Conservation (phyloP, 495 filamentous ascomycete species). For the Astrothelium macrocarpum region DNA sequence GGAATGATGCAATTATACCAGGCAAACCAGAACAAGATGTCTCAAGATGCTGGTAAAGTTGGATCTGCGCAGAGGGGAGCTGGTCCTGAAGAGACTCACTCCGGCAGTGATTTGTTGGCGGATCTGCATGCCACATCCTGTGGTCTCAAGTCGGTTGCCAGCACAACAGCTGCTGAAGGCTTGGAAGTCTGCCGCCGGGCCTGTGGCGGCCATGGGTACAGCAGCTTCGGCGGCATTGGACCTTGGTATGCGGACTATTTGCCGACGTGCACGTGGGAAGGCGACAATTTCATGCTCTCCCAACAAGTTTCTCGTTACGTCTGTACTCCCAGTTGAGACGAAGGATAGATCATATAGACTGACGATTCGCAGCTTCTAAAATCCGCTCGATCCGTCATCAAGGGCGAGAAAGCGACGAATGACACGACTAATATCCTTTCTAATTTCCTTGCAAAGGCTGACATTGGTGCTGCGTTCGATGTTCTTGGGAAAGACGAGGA, state of each 20-base stretch:
- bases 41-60: constrained; percentile 30
- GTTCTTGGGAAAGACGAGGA: constrained; percentile 52
- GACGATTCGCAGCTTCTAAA: constrained; percentile 40
- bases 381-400: constrained; percentile 52
- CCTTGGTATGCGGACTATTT: constrained; percentile 59
- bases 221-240: constrained; percentile 58
- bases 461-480: constrained; percentile 60
- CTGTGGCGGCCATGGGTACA: constrained; percentile 68
- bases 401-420: constrained; percentile 44
- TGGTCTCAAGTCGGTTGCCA: constrained; percentile 60
- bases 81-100: constrained; percentile 54
- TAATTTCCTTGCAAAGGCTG: constrained; percentile 48
- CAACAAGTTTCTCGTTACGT: constrained; percentile 68
- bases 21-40: constrained; percentile 56
- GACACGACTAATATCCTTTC: constrained; percentile 51
- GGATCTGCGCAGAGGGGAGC: constrained; percentile 43
- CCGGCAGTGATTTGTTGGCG: constrained; percentile 55
- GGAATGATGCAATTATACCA: constrained; percentile 58
- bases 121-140: constrained; percentile 67
- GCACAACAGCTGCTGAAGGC: constrained; percentile 57
- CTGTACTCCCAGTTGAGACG: constrained; percentile 13
- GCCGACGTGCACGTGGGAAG: constrained; percentile 58
- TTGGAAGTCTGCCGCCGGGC: constrained; percentile 62
- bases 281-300: constrained; percentile 71
- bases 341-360: constrained; percentile 1